Evolutionary conservation across 2,329 filamentous ascomycete species (phyloP).

Genomic region (Leptodontidium sp.): DNA sequence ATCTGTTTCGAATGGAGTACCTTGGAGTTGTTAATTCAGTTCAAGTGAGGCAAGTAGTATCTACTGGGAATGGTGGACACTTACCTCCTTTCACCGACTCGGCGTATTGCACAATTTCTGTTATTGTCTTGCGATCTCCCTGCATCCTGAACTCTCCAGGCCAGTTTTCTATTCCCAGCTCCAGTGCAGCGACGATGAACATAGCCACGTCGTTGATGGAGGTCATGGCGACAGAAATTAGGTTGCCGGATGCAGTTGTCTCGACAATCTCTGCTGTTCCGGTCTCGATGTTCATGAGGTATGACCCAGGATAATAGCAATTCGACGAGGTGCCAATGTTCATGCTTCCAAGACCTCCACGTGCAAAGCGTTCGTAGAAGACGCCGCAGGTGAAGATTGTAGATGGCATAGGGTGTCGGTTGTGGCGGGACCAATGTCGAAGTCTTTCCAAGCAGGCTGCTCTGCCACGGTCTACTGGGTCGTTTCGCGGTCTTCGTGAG

Average conservation of each 20-base stretch:
- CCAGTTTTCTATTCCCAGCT: constrained; percentile 68
- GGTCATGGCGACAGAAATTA: constrained; percentile 70
- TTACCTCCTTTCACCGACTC: constrained; percentile 58
- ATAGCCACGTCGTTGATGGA: constrained; percentile 73
- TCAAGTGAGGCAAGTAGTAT: not conserved
- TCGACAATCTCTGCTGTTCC: constrained; percentile 68
- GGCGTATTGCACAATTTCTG: constrained; percentile 63
- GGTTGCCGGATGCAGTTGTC: constrained; percentile 57
- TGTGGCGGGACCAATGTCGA: constrained; percentile 58
- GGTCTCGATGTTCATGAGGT: constrained; percentile 67
- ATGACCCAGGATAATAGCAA: constrained; percentile 65
- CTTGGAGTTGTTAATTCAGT: constrained; percentile 16
- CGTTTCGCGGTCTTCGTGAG: constrained; percentile 58
- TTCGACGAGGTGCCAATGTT: constrained; percentile 66
- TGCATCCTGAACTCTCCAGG: constrained; percentile 73
- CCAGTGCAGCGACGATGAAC: constrained; percentile 75
- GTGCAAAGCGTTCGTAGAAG: constrained; percentile 78
- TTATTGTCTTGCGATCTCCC: constrained; percentile 70
- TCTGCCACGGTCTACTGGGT: constrained; percentile 69
- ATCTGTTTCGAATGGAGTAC: constrained; percentile 35
- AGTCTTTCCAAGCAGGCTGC: constrained; percentile 64
- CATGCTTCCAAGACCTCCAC: constrained; percentile 67
- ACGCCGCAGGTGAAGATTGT: constrained; percentile 79
- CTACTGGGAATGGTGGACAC: constrained; percentile 32
- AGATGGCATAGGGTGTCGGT: constrained; percentile 64